Conservation (phyloP, 2,329 filamentous ascomycete species). For the Cladophialophora bantiana region DNA sequence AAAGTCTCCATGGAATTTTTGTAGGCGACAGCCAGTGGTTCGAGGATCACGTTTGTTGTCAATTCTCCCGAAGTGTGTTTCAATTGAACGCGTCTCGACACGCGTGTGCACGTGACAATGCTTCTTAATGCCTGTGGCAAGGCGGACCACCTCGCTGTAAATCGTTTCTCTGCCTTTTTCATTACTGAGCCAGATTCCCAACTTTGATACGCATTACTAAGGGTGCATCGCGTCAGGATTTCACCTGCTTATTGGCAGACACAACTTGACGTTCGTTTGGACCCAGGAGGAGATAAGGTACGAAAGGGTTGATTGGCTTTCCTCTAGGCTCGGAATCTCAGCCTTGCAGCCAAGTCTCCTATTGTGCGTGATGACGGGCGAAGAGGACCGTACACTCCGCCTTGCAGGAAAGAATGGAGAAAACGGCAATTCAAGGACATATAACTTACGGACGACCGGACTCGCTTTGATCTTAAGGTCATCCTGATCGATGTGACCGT, state of each 20-base stretch:
- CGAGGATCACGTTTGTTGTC: background rate
- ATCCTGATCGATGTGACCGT: background rate
- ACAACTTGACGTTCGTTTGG: background rate
- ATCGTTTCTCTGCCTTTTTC: too few relatives aligned
- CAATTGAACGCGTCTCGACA: background rate
- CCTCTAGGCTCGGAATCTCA: background rate
- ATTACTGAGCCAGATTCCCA: too few relatives aligned
- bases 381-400: background rate
- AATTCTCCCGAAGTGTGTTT: background rate
- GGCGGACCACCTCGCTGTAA: too few relatives aligned
- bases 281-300: background rate
- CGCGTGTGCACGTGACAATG: background rate
- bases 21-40: background rate
- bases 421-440: background rate
- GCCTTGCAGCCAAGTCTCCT: background rate
- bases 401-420: background rate
- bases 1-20: slow-evolving; percentile 5
- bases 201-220: too few relatives aligned
- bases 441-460: background rate
- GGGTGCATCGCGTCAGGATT: background rate
- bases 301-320: background rate
- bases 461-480: background rate
- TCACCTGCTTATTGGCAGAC: background rate
- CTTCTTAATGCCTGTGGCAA: too few relatives aligned
- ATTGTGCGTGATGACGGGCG: background rate